Conservation (phyloP, 2,329 filamentous ascomycete species). For the Pseudocercospora macadamiae region DNA sequence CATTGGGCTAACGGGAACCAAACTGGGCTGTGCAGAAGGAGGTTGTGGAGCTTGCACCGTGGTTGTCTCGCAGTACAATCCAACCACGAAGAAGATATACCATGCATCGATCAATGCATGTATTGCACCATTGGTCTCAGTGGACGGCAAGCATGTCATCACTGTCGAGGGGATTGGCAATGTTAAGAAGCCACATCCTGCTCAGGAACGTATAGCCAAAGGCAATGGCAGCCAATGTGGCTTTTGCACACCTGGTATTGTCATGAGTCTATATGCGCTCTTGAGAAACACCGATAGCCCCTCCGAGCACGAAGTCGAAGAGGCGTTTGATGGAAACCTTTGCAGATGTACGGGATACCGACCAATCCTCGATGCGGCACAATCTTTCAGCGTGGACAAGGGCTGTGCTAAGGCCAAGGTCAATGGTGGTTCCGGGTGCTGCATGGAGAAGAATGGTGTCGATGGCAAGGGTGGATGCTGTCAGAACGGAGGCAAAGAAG, state of each 20-base stretch:
- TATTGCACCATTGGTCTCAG: slow-evolving; percentile 84
- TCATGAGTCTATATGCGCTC: slow-evolving; percentile 94
- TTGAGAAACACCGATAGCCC: slow-evolving; percentile 81
- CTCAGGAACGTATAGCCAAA: slow-evolving; percentile 88
- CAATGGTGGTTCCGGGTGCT: slow-evolving; percentile 70
- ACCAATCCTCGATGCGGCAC: slow-evolving; percentile 90
- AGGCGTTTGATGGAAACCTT: slow-evolving; percentile 95
- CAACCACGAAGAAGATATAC: slow-evolving; percentile 88
- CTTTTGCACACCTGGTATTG: slow-evolving; percentile 96
- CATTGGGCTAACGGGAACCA: slow-evolving; percentile 91
- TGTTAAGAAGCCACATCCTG: slow-evolving; percentile 81
- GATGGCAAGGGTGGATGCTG: slow-evolving; percentile 64
- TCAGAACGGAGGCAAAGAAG: slow-evolving; percentile 41
- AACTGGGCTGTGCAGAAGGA: slow-evolving; percentile 93
- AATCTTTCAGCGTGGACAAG: slow-evolving; percentile 72
- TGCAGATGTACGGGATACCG: slow-evolving; percentile 95
- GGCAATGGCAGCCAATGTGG: slow-evolving; percentile 91
- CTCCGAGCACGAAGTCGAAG: slow-evolving; percentile 81
- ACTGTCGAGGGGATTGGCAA: slow-evolving; percentile 96
- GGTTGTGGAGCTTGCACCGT: slow-evolving; percentile 97
- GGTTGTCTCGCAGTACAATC: slow-evolving; percentile 90
- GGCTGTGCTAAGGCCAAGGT: slow-evolving; percentile 58
- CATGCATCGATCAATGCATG: slow-evolving; percentile 97
- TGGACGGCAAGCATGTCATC: slow-evolving; percentile 97
- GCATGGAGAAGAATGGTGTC: slow-evolving; percentile 60